Evolutionary conservation across 805 yeast genomes (phyloP), one percentile per base, ranked within the genome.

Genomic region (Metschnikowia anglica): DNA sequence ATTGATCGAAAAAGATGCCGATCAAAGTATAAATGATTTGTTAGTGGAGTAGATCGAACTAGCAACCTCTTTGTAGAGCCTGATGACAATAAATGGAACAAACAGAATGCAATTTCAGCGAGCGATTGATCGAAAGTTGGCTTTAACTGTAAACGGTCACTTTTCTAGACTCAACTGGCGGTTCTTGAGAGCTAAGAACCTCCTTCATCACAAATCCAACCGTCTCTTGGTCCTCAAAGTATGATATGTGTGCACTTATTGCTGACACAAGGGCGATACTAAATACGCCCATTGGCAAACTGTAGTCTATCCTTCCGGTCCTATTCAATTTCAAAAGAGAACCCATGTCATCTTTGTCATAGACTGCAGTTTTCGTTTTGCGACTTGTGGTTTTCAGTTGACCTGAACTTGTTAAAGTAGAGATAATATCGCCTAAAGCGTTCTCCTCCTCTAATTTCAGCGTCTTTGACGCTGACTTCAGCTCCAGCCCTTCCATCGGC

Each of bases 171-270:
- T 51, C 56, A 2, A 64, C 59, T 5, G 59, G 56, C 6, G 54
- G 49, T n/a, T 49, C 39, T 11, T 53, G 43, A 15, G 52, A 33
- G 12, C 58, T 44, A 27, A 70, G 54, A 1, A 85, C 58, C 57
- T 88, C 89, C 35, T 70, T 72, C 58, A 90, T 62, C 4, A 91
- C 61, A 53, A 91, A 90, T 1, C 83, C 84, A 0, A 95, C 89
- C 27, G 91, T 81, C 55, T 89, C 89, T 38, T 80, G 74, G 53
- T 88, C 95, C 58, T 88, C 96, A 59, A 91, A 83, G 61, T 91
- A 91, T 35, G 88, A 80, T 11, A 87, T 80, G 62, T 91, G 99
- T 0, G 98, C 93, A 37, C 86, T 86, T 7, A 91, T 70, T 0
- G 96, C 93, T 3, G 88, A 77, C 9, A 91, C 72, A 26, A 88